phyloP scores from a whole-genome alignment of 1,139 yeast genomes.

The Pichia sp. region DNA sequence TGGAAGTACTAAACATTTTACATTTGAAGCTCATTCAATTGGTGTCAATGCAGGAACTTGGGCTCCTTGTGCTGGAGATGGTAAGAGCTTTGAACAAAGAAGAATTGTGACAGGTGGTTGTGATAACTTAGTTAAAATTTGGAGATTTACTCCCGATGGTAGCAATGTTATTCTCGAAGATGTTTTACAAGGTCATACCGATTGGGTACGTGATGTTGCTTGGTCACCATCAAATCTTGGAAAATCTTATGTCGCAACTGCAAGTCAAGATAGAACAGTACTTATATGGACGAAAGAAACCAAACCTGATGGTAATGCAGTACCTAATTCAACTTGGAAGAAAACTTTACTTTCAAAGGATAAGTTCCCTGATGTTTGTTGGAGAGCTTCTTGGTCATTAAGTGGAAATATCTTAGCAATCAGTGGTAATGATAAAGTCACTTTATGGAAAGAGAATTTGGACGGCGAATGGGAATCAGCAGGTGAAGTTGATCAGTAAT shows the following conservation, averaged over 20 bases:
- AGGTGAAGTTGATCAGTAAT: conserved; percentile 80
- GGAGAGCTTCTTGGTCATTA: conserved; percentile 98
- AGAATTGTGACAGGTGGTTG: conserved; percentile 94
- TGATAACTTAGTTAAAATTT: conserved; percentile 86
- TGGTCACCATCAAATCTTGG: conserved; percentile 93
- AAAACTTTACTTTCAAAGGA: conserved; percentile 69
- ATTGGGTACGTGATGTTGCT: conserved; percentile 98
- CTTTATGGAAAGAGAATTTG: conserved; percentile 93
- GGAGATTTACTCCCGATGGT: conserved; percentile 61
- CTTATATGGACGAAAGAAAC: conserved; percentile 82
- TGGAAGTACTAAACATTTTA: conserved; percentile 59
- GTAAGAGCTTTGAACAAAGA: conserved; percentile 31
- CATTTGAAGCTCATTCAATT: conserved; percentile 79
- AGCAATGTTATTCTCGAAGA: conserved; percentile 68
- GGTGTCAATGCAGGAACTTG: conserved; percentile 94
- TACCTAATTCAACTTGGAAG: too few relatives aligned
- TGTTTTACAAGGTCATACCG: conserved; percentile 81
- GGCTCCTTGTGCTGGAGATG: conserved; percentile 64
- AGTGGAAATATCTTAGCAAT: conserved; percentile 95
- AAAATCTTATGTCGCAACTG: conserved; percentile 92
- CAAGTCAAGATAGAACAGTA: conserved; percentile 94
- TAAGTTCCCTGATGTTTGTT: conserved; percentile 91
- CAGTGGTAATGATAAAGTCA: conserved; percentile 92
- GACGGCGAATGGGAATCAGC: conserved; percentile 96
- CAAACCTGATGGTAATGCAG: conserved; percentile 28